Conservation (phyloP, 768 basidiomycete species). For the Pisolithus tinctorius region DNA sequence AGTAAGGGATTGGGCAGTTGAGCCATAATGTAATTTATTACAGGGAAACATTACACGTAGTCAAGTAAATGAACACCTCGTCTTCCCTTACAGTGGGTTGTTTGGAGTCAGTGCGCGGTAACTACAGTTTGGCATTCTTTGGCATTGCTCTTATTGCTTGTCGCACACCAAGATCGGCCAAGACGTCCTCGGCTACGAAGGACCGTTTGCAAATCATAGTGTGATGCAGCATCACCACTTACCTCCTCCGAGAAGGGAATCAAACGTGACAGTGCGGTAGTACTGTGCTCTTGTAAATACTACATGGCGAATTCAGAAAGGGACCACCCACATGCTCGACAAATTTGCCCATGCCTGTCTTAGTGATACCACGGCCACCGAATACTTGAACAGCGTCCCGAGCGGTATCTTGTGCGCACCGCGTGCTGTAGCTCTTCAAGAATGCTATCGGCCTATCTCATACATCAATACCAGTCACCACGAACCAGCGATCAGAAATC, state of each 20-base stretch:
- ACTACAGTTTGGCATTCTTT: constrained; percentile 52
- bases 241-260: constrained; percentile 62
- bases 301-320: constrained; percentile 8
- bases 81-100: too few relatives aligned
- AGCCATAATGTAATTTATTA: too few relatives aligned
- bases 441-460: constrained; percentile 61
- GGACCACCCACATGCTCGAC: constrained; percentile 45
- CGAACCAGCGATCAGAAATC: background rate
- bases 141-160: constrained; percentile 77
- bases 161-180: constrained; percentile 74
- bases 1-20: too few relatives aligned
- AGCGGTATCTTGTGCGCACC: constrained; percentile 72
- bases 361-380: constrained; percentile 80
- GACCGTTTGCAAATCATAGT: constrained; percentile 1
- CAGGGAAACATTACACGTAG: background rate
- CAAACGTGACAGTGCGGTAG: constrained; percentile 27
- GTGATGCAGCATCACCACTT: constrained; percentile 4
- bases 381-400: constrained; percentile 76
- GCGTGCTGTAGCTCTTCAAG: constrained; percentile 73
- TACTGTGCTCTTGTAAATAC: constrained; percentile 10
- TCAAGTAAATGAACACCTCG: background rate
- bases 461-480: background rate
- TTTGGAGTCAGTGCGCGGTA: too few relatives aligned
- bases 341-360: constrained; percentile 59
- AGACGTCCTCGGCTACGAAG: constrained; percentile 58